Conservation (phyloP, 208 protist genomes). For the Blastocrithidia nonstop region DNA sequence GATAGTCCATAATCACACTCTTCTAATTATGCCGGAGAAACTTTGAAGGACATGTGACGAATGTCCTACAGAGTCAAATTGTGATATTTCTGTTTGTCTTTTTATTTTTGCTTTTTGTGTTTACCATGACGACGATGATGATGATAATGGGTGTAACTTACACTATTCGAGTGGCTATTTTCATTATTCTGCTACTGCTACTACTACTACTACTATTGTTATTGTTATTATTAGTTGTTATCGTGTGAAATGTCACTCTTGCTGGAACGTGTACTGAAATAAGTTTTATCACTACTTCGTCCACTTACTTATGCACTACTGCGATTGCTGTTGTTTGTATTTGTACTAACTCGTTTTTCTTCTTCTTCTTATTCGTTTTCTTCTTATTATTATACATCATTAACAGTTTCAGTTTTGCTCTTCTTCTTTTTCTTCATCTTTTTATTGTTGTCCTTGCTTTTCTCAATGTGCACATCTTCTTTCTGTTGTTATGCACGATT, state of each 20-base stretch:
- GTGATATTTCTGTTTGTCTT: neutral
- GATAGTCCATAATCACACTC: conserved; percentile 70
- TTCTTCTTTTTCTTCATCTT: conserved; percentile 3
- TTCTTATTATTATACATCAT: no score
- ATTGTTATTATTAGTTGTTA: conserved; percentile 2
- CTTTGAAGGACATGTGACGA: conserved; percentile 32
- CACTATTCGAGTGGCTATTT: no score
- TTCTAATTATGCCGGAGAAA: conserved; percentile 54
- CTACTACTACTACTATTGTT: neutral
- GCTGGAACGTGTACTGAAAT: neutral
- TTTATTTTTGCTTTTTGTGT: conserved; percentile 3
- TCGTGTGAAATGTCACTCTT: neutral
- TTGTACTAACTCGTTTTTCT: no score
- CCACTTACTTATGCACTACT: neutral
- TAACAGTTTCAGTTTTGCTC: no score
- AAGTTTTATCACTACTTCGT: neutral
- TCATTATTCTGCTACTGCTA: neutral
- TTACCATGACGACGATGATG: neutral
- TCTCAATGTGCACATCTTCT: conserved; percentile 9
- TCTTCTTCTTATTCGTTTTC: no score
- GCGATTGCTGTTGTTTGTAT: no score
- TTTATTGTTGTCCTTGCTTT: neutral
- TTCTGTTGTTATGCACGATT: neutral
- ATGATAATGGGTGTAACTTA: neutral
- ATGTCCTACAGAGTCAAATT: conserved; percentile 13